Evolutionary conservation across 2,329 filamentous ascomycete species (phyloP), one percentile per base, ranked within the genome.

Genomic region (Emmonsia crescens): DNA sequence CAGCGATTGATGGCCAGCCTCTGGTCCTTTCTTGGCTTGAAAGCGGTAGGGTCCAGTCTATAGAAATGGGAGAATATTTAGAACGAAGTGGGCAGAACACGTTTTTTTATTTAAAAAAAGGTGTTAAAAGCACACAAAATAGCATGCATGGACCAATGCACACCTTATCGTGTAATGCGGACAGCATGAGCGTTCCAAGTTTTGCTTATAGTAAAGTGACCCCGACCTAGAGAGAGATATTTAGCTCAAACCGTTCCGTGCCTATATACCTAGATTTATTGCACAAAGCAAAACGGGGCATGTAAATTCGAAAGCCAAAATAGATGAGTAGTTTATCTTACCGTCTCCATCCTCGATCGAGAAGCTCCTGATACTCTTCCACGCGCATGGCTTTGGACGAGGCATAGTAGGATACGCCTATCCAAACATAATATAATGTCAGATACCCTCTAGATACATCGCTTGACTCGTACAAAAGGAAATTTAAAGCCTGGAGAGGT

Each of bases 131-230:
- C 21, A 21, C 44, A 46, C 14, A 49, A 21, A 3, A 29, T 33
- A 19, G 38, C 10, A 14, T 24, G 36, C 29, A 40, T 36, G 57
- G 2, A n/a, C 27, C 36, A 36, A 19, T 46, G 61, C 65, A 31
- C 63, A 78, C 76, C 78, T 76, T 65, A 80, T 72, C 14, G 78
- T 80, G 66, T 80, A 97, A 71, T 96, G 91, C 52, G 92, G 91
- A 73, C 94, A 99, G 70, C 94, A 99, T 64, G 91, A 89, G 61
- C 85, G 81, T 62, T 82, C 82, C 68, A 90, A 86, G 73, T 80
- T 79, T 65, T 76, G 78, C 66, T 79, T 80, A 67, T 80, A 80
- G 68, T 79, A 80, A 55, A 79, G 70, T 12, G 73, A 76, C 1
- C 78, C 78, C 46, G 78, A 80, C 65, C 78, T 79, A 57, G 59